Conservation (phyloP, 768 basidiomycete genomes). For the Amanita jacksonii region DNA sequence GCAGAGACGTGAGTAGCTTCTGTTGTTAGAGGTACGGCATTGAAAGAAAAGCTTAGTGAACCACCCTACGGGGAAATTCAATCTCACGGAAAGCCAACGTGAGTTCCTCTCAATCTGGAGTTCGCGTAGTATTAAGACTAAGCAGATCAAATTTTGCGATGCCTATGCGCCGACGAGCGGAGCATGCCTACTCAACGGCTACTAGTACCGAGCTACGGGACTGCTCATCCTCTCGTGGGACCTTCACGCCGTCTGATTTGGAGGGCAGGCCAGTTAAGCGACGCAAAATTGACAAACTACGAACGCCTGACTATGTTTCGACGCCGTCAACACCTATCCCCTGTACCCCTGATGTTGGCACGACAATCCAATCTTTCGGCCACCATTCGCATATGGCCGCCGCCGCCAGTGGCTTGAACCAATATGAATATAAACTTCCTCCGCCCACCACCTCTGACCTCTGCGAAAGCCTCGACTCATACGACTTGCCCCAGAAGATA, state of each 20-base stretch:
- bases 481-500: constrained; percentile 45
- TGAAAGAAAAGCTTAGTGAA: background rate
- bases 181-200: too few species aligned
- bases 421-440: constrained; percentile 35
- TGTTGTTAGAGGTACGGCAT: background rate
- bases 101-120: background rate
- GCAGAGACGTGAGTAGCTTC: background rate
- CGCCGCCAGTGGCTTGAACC: constrained; percentile 23
- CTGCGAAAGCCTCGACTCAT: constrained; percentile 29
- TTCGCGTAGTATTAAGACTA: background rate
- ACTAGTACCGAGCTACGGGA: too few species aligned
- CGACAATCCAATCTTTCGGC: constrained; percentile 20
- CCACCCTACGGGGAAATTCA: background rate
- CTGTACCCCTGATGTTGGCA: constrained; percentile 10
- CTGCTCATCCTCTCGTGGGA: too few species aligned
- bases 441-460: constrained; percentile 47
- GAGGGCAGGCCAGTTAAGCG: constrained; percentile 6
- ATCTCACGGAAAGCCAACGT: background rate
- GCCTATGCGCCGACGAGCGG: background rate
- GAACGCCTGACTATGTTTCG: background rate
- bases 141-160: background rate
- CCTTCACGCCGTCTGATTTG: too few species aligned
- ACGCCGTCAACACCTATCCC: background rate
- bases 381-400: constrained; percentile 6
- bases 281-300: background rate